A percentile compares a stretch with the other conserved stretches of the same genome.
Evolutionary conservation across 805 yeast species (phyloP).

Genomic region (Ogataea methanolica): DNA sequence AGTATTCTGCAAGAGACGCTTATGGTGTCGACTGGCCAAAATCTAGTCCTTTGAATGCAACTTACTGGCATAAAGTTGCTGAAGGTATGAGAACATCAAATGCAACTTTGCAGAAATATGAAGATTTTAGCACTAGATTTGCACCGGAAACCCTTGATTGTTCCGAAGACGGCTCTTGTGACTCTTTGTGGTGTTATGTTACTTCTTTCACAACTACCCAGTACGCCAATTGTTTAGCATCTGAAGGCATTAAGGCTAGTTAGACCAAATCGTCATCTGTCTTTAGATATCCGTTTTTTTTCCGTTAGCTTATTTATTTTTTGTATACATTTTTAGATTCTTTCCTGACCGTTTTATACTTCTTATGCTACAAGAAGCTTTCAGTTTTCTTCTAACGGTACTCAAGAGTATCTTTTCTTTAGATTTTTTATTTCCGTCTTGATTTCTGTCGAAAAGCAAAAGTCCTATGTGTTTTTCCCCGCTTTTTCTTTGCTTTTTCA

Average conservation of each 20-base stretch:
- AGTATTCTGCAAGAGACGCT: constrained; percentile 58
- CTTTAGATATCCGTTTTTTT: not conserved
- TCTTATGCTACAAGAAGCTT: not conserved
- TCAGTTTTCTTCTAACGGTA: no score
- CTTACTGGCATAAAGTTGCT: constrained; percentile 62
- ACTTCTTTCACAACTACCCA: constrained; percentile 34
- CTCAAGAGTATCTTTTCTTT: no score
- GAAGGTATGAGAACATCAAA: constrained; percentile 37
- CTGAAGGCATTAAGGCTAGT: not conserved
- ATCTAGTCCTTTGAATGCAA: constrained; percentile 58
- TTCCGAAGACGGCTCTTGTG: constrained; percentile 45
- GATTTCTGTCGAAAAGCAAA: no score
- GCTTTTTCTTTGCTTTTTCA: no score
- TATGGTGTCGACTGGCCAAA: constrained; percentile 59
- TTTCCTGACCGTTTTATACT: not conserved
- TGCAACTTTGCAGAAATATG: constrained; percentile 44
- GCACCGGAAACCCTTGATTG: constrained; percentile 55
- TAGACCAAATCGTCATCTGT: not conserved
- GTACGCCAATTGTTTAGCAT: constrained; percentile 19
- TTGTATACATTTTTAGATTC: not conserved
- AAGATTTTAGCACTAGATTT: constrained; percentile 44
- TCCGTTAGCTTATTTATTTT: not conserved
- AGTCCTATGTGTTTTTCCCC: no score
- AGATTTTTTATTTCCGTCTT: no score
- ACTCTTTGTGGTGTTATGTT: constrained; percentile 37